Base-by-base conservation (phyloP, 1,284 basidiomycete genomes). In the Puccinia coronata region DNA sequence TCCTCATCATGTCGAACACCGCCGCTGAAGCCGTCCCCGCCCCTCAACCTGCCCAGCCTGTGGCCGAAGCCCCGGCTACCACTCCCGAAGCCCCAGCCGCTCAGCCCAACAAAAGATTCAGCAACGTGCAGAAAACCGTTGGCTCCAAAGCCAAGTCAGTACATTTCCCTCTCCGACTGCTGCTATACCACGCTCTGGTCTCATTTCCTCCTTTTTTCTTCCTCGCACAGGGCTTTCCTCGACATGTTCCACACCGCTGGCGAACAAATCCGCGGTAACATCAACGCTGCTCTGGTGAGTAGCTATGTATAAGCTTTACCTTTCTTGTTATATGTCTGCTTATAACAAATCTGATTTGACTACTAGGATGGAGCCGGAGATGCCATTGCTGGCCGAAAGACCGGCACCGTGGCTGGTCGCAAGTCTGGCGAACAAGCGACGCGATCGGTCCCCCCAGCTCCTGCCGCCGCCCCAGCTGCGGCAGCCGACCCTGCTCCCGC, bases 261-360 rank as follows among this genome's bases (percentile, higher is more conserved):
- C 55, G 75, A 78, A 69, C 75, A 78, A 18, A 65, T 78, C 23
- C 63, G 75, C 23, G 75, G 75, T 18, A 78, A 78, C 63, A 69
- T 78, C 16, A 78, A 78, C 34, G 75, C 75, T 41, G 75, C 75
- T 51, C 65, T 78, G 2, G 75, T 78, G 9, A 69, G 75, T 41
- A 31, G 25, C 47, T n/a, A 43, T 16, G 47, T 8, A 20, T 20
- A 41, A 25, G 3, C 23, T 8, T 14, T 14, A 2, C 43, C 12
- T 41, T 23, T n/a, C 8, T 8, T 43, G 1, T 43, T 25, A n/a
- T 65, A 9, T 65, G 11, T 39, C 63, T 23, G 36, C 31, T 25
- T 72, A 5, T n/a, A 57, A 25, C 5, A 1, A 28, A 1, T 8
- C 11, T 20, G n/a, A 41, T n/a, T 41, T 9, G 36, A n/a, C n/a